Evolutionary conservation across 2,329 filamentous ascomycete species (phyloP).

Genomic region (Diaporthe vaccinii): DNA sequence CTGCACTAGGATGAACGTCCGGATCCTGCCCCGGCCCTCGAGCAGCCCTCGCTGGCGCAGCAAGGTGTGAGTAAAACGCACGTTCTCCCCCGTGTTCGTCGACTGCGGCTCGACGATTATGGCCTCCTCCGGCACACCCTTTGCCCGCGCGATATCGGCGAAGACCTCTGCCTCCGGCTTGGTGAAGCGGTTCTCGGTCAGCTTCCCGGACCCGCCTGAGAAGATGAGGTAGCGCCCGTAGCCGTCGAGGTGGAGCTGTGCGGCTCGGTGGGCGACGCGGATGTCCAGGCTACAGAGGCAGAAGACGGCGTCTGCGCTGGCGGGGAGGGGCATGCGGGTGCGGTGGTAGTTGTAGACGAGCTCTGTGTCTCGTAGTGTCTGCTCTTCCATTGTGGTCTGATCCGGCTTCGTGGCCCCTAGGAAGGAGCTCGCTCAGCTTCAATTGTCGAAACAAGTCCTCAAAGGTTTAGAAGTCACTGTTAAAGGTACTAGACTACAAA

Average conservation of each 20-base stretch:
- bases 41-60: slow-evolving; percentile 48
- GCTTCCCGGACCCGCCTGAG: slow-evolving; percentile 57
- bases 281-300: slow-evolving; percentile 62
- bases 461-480: background rate
- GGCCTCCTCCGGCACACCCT: slow-evolving; percentile 55
- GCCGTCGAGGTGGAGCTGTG: slow-evolving; percentile 57
- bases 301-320: slow-evolving; percentile 57
- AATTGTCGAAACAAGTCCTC: background rate
- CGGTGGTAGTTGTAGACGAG: slow-evolving; percentile 60
- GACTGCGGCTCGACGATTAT: slow-evolving; percentile 57
- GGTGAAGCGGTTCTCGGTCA: slow-evolving; percentile 55
- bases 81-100: slow-evolving; percentile 62
- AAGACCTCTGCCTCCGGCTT: slow-evolving; percentile 59
- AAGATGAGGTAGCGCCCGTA: slow-evolving; percentile 57
- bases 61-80: slow-evolving; percentile 57
- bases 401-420: background rate
- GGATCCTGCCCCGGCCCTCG: slow-evolving; percentile 29
- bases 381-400: background rate
- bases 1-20: slow-evolving; percentile 59
- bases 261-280: slow-evolving; percentile 58
- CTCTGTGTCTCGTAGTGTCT: slow-evolving; percentile 49
- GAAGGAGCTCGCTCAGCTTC: no score
- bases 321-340: slow-evolving; percentile 51
- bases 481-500: background rate
- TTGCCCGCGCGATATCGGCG: slow-evolving; percentile 53